Conservation (phyloP, 2,329 filamentous ascomycete genomes). For the Biscogniauxia mediterranea region DNA sequence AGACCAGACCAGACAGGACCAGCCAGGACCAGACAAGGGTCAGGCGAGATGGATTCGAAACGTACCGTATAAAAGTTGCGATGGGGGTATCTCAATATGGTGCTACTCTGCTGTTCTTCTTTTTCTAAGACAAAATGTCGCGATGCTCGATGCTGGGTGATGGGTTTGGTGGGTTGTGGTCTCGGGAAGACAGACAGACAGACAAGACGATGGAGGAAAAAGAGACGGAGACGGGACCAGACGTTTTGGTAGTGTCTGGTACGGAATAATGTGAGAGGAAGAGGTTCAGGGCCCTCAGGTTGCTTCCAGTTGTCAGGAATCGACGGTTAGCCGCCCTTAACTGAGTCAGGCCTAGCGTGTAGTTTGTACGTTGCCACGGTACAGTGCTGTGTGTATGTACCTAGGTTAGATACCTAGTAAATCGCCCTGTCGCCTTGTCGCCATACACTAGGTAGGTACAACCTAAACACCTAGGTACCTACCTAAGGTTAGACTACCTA, state of each 20-base stretch:
- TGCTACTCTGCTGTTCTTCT: neutral
- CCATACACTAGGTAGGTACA: neutral
- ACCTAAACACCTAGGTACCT: neutral
- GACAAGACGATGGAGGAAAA: too few species aligned
- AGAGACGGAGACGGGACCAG: too few species aligned
- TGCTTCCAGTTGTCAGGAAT: constrained; percentile 17
- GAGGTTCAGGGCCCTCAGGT: constrained; percentile 3
- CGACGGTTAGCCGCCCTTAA: constrained; percentile 20
- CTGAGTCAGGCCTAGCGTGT: constrained; percentile 16
- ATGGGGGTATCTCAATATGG: neutral
- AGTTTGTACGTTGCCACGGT: neutral
- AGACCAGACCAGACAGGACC: too few species aligned
- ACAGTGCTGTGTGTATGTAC: neutral
- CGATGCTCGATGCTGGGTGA: neutral
- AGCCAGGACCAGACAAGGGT: neutral
- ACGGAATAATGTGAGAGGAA: constrained; percentile 9
- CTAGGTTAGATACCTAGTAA: neutral
- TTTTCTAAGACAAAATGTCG: neutral
- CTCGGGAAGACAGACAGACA: neutral
- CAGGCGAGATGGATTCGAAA: neutral
- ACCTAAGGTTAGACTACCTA: too few species aligned
- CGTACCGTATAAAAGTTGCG: neutral
- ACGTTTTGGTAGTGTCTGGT: constrained; percentile 4
- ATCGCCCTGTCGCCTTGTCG: neutral
- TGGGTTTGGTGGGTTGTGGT: neutral